These are phyloP conservation scores for Cladosporium sp. DNA, from an alignment of 2,329 filamentous ascomycete genomes.

Conservation along the genomic window DNA sequence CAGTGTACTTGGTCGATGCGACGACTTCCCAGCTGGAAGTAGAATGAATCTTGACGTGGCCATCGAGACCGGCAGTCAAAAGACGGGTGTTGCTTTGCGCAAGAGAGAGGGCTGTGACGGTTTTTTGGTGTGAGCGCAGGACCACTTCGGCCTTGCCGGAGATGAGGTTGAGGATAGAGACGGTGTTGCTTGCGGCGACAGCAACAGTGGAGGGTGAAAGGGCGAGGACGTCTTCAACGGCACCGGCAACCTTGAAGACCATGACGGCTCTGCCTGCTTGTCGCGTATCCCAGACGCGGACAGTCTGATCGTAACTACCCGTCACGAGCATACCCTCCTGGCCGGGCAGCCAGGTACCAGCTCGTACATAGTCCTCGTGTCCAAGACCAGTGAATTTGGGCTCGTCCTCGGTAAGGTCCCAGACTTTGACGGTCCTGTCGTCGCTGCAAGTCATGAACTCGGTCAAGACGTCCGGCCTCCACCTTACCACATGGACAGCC, in stretches of 20 bases:
- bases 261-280: conserved; percentile 67
- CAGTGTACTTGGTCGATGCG: conserved; percentile 87
- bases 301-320: conserved; percentile 91
- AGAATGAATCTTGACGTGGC: conserved; percentile 95
- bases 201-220: conserved; percentile 81
- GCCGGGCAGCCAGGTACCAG: conserved; percentile 76
- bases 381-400: conserved; percentile 75
- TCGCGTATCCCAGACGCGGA: conserved; percentile 88
- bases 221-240: conserved; percentile 83
- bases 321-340: conserved; percentile 73
- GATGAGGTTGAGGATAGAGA: conserved; percentile 88
- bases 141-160: conserved; percentile 82
- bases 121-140: conserved; percentile 95
- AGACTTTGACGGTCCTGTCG: conserved; percentile 85
- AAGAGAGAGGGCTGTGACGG: conserved; percentile 79
- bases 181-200: conserved; percentile 76
- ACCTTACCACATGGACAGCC: conserved; percentile 86
- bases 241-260: conserved; percentile 89
- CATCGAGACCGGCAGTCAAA: conserved; percentile 84
- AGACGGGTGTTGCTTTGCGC: conserved; percentile 77
- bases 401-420: conserved; percentile 81
- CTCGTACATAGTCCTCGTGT: conserved; percentile 88
- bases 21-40: conserved; percentile 94
- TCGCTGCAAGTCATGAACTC: conserved; percentile 84
- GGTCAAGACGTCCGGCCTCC: conserved; percentile 78